phyloP scores from a whole-genome alignment of 768 basidiomycete genomes.

The Rhizopogon rudus region DNA sequence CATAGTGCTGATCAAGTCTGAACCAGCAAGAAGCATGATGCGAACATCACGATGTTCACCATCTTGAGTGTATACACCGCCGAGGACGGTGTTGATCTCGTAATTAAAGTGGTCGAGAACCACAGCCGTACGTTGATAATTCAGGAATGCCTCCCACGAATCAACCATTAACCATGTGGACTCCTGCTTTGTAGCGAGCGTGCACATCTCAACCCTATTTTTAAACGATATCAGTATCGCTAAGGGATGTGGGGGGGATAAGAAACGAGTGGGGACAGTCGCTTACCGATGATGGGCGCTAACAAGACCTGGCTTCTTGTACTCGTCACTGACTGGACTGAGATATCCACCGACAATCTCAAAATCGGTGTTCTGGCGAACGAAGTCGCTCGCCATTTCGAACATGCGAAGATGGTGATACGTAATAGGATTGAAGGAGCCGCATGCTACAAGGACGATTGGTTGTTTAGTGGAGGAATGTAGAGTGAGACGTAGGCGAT shows the following conservation, averaged over 20 bases:
- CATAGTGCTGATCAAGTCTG: slow-evolving; percentile 96
- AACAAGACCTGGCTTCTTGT: slow-evolving; percentile 94
- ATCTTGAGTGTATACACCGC: slow-evolving; percentile 71
- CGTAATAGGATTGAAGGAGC: slow-evolving; percentile 97
- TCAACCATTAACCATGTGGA: slow-evolving; percentile 97
- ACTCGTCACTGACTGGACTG: slow-evolving; percentile 92
- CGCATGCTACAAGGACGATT: slow-evolving; percentile 94
- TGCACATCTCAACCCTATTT: slow-evolving; percentile 80
- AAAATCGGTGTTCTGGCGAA: slow-evolving; percentile 86
- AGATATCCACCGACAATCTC: slow-evolving; percentile 96
- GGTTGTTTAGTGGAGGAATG: slow-evolving; percentile 69
- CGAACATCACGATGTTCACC: slow-evolving; percentile 73
- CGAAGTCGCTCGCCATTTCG: slow-evolving; percentile 98
- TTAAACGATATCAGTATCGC: slow-evolving; percentile 12
- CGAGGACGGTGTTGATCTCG: slow-evolving; percentile 82
- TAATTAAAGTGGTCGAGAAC: slow-evolving; percentile 97
- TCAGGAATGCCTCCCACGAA: slow-evolving; percentile 94
- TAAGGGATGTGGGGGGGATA: background rate
- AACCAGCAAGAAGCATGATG: slow-evolving; percentile 95
- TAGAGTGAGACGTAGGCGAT: slow-evolving; percentile 56
- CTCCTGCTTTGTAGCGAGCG: slow-evolving; percentile 84
- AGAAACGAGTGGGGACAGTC: background rate
- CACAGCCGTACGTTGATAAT: slow-evolving; percentile 93
- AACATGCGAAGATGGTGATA: slow-evolving; percentile 99
- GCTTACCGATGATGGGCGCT: slow-evolving; percentile 85